Percentiles rank a stretch among this genome's conserved stretches.
Evolutionary conservation across 2,329 filamentous ascomycete species (phyloP).

Genomic region (Trichoderma sp.): DNA sequence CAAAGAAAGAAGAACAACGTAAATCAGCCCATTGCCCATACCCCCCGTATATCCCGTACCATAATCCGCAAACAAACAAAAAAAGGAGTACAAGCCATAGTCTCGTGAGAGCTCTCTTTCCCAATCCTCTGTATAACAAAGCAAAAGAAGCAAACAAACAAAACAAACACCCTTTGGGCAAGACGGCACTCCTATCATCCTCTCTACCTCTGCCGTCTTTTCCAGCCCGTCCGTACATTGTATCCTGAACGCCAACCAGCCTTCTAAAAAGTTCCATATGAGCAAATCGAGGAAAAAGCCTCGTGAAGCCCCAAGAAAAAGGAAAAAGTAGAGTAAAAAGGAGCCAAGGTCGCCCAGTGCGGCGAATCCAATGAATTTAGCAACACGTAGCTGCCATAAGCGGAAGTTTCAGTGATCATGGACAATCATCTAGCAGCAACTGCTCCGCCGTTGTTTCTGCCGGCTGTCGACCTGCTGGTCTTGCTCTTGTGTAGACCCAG

Average conservation of each 20-base stretch:
- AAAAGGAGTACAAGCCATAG: conserved; percentile 12
- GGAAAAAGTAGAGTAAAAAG: background rate
- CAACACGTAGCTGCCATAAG: background rate
- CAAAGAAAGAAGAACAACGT: background rate
- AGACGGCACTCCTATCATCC: background rate
- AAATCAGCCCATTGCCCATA: background rate
- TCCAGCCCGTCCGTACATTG: background rate
- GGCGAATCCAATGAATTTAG: background rate
- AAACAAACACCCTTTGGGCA: background rate
- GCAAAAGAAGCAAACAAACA: background rate
- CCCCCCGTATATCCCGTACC: background rate
- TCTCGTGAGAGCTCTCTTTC: conserved; percentile 21
- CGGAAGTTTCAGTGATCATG: background rate
- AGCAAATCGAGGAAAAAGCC: background rate
- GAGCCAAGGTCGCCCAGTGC: background rate
- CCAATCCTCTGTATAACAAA: conserved; percentile 9
- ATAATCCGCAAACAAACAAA: conserved; percentile 16
- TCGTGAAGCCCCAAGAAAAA: background rate
- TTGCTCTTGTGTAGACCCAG: conserved; percentile 33
- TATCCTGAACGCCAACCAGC: conserved; percentile 18
- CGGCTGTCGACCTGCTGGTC: conserved; percentile 25
- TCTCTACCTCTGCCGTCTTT: background rate
- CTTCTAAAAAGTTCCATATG: background rate
- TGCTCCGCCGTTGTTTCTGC: conserved; percentile 30
- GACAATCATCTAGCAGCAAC: conserved; percentile 29